A percentile compares a stretch with the other conserved stretches of the same genome.
Conservation (phyloP, 1,284 basidiomycete species). For the Puccinia brachypodii region DNA sequence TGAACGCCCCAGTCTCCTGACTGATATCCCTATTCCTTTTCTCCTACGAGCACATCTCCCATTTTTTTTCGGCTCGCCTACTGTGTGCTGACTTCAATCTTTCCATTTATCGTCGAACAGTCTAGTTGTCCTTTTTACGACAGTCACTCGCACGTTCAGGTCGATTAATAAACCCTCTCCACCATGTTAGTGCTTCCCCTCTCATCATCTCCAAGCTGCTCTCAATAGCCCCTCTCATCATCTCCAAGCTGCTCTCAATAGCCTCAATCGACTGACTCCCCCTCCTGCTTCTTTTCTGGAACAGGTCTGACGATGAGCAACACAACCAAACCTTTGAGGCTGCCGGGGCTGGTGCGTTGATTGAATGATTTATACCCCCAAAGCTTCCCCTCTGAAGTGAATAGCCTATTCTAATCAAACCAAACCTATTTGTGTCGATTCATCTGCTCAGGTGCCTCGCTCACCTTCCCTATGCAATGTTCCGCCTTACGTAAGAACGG, state of each 20-base stretch:
- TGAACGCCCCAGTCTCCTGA: not conserved
- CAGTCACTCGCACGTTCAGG: slow-evolving; percentile 3
- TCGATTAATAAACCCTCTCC: not conserved
- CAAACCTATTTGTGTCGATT: not conserved
- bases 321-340: slow-evolving; percentile 86
- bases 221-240: not conserved
- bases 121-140: not conserved
- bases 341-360: slow-evolving; percentile 56
- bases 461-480: slow-evolving; percentile 72
- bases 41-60: not conserved
- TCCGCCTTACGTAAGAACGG: slow-evolving; percentile 89
- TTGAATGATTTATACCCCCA: not conserved
- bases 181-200: not conserved
- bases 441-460: slow-evolving; percentile 30
- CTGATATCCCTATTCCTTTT: not conserved
- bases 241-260: not conserved
- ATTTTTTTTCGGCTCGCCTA: not conserved
- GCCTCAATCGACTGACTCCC: not conserved
- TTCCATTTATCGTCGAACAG: not conserved
- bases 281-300: not conserved
- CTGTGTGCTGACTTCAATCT: not conserved
- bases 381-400: not conserved
- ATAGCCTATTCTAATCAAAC: too few relatives aligned
- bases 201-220: not conserved
- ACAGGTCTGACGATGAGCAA: slow-evolving; percentile 70